Base-by-base conservation (phyloP, 192 early-diverging fungal species). In the Mortierella antarctica region DNA sequence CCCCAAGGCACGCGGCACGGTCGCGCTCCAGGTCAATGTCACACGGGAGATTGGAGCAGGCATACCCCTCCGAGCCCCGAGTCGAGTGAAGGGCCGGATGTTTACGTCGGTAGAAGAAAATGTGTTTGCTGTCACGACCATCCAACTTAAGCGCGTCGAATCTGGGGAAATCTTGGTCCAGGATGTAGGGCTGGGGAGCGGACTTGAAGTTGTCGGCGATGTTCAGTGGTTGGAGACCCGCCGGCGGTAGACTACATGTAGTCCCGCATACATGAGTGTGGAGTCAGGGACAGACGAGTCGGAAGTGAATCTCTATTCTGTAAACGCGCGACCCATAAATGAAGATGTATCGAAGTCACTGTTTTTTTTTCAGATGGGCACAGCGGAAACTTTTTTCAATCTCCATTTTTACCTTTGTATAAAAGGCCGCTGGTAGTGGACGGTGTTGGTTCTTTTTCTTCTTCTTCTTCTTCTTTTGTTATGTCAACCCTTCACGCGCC, bases 41-140 rank as follows among this genome's bases (percentile, higher is more conserved):
- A 78, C 69, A 2, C 63, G 86, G 23, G 52, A 58, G 18, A 70
- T 74, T 4, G 86, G 85, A 17, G 57, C 46, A 3, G 86, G 86
- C 1, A 59, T 74, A 31, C 86, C 86, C 7, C 76, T 87, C 48
- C 82, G 84, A 55, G 72, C 82, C 7, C 86, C 86, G 1, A 71
- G 58, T 23, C 69, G 70, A 21, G n/a, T 39, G 23, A 61, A 65
- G 39, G 70, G 72, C 1, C 74, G 65, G 57, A 82, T 85, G 82
- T 15, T 42, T 7, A 65, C 71, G 39, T 69, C 44, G 20, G 81
- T 84, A 5, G 83, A 84, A 46, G 83, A 84, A 53, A 62, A 62
- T 8, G 21, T 82, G 8, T 20, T 58, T 18, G 83, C 71, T 17
- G 49, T 50, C 6, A 75, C 74, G 5, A 40, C 17, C 12, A 39